phyloP scores from a whole-genome alignment of 208 protist genomes.

The Leishmania martiniquensis region DNA sequence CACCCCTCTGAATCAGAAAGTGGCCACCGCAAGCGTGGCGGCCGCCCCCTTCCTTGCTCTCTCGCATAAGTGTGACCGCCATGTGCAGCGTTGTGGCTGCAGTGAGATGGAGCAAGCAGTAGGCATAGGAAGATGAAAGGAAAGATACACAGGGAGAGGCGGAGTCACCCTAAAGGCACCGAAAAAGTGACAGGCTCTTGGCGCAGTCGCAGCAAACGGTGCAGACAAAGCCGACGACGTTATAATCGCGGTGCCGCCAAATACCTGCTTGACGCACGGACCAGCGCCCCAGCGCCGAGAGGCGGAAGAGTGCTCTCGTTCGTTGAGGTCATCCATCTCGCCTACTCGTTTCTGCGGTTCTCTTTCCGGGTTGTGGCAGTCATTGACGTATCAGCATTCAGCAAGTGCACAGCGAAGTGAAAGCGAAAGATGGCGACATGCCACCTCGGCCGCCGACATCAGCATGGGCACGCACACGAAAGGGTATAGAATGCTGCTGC shows the following conservation, averaged over 20 bases:
- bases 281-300: background rate
- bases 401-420: background rate
- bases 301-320: too few relatives aligned
- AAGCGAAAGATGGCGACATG: too few relatives aligned
- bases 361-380: background rate
- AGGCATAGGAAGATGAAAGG: background rate
- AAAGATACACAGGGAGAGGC: background rate
- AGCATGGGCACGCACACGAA: background rate
- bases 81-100: background rate
- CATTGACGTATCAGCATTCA: background rate
- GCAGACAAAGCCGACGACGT: background rate
- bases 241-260: background rate
- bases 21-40: background rate
- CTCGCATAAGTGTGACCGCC: background rate
- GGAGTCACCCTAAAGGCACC: background rate
- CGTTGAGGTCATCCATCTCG: background rate
- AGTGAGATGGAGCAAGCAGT: background rate
- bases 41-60: background rate
- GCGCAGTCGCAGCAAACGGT: background rate
- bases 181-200: background rate
- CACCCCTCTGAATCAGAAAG: background rate
- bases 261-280: background rate
- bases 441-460: background rate
- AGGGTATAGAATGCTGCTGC: background rate
- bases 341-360: background rate